Percentiles rank a stretch among this genome's conserved stretches.
Conservation (phyloP, 306 rosid genomes). For the Medicago arabica region DNA sequence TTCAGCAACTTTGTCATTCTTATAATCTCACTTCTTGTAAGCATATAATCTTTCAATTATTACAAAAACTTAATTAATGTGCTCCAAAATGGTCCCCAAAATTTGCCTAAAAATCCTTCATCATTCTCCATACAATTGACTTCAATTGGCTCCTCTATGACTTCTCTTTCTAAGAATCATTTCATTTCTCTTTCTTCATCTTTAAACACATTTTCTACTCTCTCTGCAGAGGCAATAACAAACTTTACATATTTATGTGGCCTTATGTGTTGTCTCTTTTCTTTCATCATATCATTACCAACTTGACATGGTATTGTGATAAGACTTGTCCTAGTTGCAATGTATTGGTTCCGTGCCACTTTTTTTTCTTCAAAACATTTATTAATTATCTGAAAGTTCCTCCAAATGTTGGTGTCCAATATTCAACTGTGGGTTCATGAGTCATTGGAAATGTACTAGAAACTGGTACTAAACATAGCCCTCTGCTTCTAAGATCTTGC, state of each 20-base stretch:
- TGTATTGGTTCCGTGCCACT: slow-evolving; percentile 43
- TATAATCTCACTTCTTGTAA: slow-evolving; percentile 46
- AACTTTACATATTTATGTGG: slow-evolving; percentile 56
- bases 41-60: slow-evolving; percentile 61
- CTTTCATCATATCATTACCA: slow-evolving; percentile 65
- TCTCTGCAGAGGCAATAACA: slow-evolving; percentile 22
- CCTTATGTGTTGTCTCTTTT: slow-evolving; percentile 43
- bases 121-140: slow-evolving; percentile 58
- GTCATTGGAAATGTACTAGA: slow-evolving; percentile 93
- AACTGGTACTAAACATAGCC: slow-evolving; percentile 92
- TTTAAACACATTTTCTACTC: slow-evolving; percentile 39
- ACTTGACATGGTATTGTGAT: slow-evolving; percentile 57
- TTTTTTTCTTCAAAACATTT: slow-evolving; percentile 22
- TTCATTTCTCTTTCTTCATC: slow-evolving; percentile 51
- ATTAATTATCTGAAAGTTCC: slow-evolving; percentile 77
- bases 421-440: slow-evolving; percentile 86
- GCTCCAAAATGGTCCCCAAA: slow-evolving; percentile 47
- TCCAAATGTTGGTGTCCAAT: slow-evolving; percentile 97
- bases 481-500: slow-evolving; percentile 93
- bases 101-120: slow-evolving; percentile 49
- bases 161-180: slow-evolving; percentile 39
- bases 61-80: slow-evolving; percentile 49
- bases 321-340: slow-evolving; percentile 55
- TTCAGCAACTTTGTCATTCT: slow-evolving; percentile 57
- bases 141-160: slow-evolving; percentile 39